Percentiles rank a stretch among this genome's conserved stretches.
phyloP scores from a whole-genome alignment of 2,329 filamentous ascomycete species.

The Botrytis aclada region DNA sequence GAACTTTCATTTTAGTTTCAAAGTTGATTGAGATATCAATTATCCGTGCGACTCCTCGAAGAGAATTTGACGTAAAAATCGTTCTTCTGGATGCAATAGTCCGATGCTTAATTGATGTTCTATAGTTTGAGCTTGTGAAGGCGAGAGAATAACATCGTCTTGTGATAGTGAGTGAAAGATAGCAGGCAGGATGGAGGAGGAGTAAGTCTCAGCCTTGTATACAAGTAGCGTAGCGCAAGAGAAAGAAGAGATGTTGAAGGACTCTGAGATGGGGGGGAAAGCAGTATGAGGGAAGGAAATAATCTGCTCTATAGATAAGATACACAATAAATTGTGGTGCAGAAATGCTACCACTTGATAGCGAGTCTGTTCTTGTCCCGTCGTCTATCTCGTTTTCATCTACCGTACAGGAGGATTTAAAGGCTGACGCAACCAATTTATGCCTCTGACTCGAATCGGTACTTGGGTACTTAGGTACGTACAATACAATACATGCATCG shows the following conservation, averaged over 20 bases:
- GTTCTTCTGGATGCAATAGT: neutral
- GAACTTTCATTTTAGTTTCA: neutral
- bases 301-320: neutral
- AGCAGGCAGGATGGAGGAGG: neutral
- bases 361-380: neutral
- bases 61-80: neutral
- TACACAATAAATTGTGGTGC: neutral
- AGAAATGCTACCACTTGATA: slow-evolving; percentile 12
- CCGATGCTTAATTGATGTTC: neutral
- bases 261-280: neutral
- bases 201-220: slow-evolving; percentile 5
- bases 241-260: neutral
- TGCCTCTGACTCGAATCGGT: slow-evolving; percentile 1
- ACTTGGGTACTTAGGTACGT: neutral
- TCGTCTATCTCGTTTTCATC: neutral
- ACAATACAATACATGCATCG: neutral
- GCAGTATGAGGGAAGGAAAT: neutral
- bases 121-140: neutral
- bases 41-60: neutral
- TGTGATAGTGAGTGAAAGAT: neutral
- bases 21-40: neutral
- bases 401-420: neutral
- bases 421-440: neutral
- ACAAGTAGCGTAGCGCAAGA: slow-evolving; percentile 1
- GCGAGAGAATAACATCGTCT: neutral